Evolutionary conservation across 495 filamentous ascomycete genomes (phyloP).

Genomic region (Lepidopterella palustris): DNA sequence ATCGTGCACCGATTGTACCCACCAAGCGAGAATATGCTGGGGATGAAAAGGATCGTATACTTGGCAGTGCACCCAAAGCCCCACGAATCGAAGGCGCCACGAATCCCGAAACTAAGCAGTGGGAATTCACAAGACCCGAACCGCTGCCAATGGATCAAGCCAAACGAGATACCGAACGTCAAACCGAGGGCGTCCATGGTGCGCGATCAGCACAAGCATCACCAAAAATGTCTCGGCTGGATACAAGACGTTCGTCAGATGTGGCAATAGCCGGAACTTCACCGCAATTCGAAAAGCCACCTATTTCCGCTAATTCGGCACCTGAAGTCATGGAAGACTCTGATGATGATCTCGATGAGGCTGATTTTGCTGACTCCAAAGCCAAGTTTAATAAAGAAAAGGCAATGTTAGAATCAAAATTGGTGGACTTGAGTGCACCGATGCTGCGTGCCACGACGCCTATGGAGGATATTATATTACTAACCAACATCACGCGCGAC

Average conservation of each 20-base stretch:
- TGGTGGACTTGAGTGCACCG: constrained; percentile 31
- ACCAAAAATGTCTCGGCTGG: constrained; percentile 4
- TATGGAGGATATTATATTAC: constrained; percentile 28
- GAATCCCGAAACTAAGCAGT: constrained; percentile 3
- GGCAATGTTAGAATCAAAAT: constrained; percentile 29
- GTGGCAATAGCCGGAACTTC: constrained; percentile 18
- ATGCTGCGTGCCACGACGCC: constrained; percentile 31
- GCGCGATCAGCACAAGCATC: neutral
- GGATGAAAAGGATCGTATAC: constrained; percentile 23
- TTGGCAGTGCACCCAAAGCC: constrained; percentile 18
- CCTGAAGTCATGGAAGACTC: constrained; percentile 25
- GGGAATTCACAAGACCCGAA: constrained; percentile 9
- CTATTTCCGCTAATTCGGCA: constrained; percentile 5
- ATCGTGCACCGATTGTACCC: constrained; percentile 9
- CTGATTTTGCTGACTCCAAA: constrained; percentile 32
- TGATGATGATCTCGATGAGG: constrained; percentile 38
- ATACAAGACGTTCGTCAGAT: constrained; percentile 21
- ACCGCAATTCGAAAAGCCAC: constrained; percentile 10
- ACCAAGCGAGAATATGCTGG: constrained; percentile 19
- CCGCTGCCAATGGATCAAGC: neutral
- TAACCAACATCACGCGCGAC: constrained; percentile 15
- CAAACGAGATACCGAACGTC: neutral
- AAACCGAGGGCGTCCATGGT: neutral
- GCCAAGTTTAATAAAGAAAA: constrained; percentile 36
- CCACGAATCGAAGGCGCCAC: constrained; percentile 16